Evolutionary conservation across 2,329 filamentous ascomycete genomes (phyloP).

Genomic region (Daldinia sp.): DNA sequence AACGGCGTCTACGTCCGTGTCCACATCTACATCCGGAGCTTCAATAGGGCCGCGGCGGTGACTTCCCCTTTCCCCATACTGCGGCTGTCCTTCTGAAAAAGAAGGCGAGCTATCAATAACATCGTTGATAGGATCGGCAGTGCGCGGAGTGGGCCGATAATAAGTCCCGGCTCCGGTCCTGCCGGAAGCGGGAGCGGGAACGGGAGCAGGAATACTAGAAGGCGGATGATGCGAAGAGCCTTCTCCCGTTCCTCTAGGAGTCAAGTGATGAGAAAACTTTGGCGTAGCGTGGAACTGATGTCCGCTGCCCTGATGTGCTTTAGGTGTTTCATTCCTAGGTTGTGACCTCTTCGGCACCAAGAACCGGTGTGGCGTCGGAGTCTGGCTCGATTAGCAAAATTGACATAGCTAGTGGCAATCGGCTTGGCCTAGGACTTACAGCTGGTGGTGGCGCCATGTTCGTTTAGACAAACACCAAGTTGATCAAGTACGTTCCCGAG

Average conservation of each 20-base stretch:
- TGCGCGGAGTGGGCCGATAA: slow-evolving; percentile 34
- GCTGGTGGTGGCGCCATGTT: slow-evolving; percentile 41
- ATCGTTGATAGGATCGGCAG: slow-evolving; percentile 38
- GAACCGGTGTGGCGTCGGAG: slow-evolving; percentile 47
- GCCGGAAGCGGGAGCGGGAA: slow-evolving; percentile 1
- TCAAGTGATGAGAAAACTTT: slow-evolving; percentile 46
- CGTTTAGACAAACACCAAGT: background rate
- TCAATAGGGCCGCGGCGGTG: slow-evolving; percentile 12
- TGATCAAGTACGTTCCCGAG: background rate
- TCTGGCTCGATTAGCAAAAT: slow-evolving; percentile 31
- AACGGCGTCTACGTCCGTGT: slow-evolving; percentile 28
- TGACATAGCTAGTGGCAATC: background rate
- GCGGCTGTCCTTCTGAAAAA: background rate
- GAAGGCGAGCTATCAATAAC: slow-evolving; percentile 44
- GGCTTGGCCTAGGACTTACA: slow-evolving; percentile 27
- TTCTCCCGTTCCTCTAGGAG: slow-evolving; percentile 34
- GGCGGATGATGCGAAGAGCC: slow-evolving; percentile 14
- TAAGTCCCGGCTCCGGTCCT: slow-evolving; percentile 28
- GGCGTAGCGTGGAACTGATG: slow-evolving; percentile 48
- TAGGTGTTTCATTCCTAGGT: slow-evolving; percentile 42
- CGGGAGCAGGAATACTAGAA: slow-evolving; percentile 31
- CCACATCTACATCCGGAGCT: slow-evolving; percentile 19
- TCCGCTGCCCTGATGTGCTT: slow-evolving; percentile 35
- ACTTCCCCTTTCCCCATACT: background rate
- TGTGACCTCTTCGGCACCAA: slow-evolving; percentile 45